A percentile compares a stretch with the other conserved stretches of the same genome.
These are phyloP conservation scores for Gossypium longicalyx DNA, from an alignment of 345 rosid species.

Conservation along the genomic window DNA sequence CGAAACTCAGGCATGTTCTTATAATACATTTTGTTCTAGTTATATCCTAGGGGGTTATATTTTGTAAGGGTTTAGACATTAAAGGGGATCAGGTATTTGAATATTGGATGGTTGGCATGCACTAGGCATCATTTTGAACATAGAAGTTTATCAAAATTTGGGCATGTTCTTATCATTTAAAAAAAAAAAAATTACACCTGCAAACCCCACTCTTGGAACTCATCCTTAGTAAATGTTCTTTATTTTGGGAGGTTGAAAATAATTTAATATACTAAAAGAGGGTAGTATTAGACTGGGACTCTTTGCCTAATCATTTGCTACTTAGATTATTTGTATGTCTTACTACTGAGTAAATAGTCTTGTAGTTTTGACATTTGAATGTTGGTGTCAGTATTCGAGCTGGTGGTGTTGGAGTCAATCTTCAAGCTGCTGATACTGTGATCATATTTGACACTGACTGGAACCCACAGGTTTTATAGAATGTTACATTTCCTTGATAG, in stretches of 20 bases:
- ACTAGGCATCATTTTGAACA: not conserved
- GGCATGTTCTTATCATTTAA: not conserved
- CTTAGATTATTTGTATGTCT: not conserved
- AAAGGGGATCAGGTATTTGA: slow-evolving; percentile 1
- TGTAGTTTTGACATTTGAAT: slow-evolving; percentile 19
- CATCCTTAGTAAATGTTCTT: not conserved
- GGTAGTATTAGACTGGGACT: not conserved
- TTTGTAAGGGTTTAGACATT: slow-evolving; percentile 1
- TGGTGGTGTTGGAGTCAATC: slow-evolving; percentile 97
- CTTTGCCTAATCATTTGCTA: not conserved
- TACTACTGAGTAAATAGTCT: not conserved
- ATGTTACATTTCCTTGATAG: slow-evolving; percentile 15
- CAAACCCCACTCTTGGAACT: not conserved
- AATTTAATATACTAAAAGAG: not conserved
- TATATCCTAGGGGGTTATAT: not conserved
- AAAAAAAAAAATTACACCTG: not conserved
- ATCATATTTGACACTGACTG: slow-evolving; percentile 93
- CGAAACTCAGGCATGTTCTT: not conserved
- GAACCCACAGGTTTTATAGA: slow-evolving; percentile 80
- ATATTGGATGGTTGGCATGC: not conserved
- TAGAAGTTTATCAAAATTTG: not conserved
- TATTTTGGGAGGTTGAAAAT: slow-evolving; percentile 4
- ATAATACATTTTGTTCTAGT: not conserved
- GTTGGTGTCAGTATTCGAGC: slow-evolving; percentile 72
- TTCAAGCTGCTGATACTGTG: slow-evolving; percentile 96